Percentiles rank a stretch among this genome's conserved stretches.
Conservation (phyloP, 371 early-diverging fungal genomes). For the Neoconidiobolus thromboides region DNA sequence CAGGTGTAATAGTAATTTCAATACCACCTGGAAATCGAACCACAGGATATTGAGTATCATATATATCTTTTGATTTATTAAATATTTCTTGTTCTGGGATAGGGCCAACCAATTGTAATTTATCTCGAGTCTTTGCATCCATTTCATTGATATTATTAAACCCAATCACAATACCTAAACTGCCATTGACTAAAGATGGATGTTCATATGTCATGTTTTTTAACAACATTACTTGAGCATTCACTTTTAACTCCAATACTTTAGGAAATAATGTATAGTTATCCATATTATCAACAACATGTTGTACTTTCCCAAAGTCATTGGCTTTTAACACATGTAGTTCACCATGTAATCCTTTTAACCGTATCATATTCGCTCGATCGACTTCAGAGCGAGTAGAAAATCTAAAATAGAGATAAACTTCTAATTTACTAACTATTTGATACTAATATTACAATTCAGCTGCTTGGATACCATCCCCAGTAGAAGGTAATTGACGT, state of each 20-base stretch:
- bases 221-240: slow-evolving; percentile 77
- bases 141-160: slow-evolving; percentile 15
- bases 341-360: slow-evolving; percentile 26
- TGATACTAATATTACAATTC: slow-evolving; percentile 35
- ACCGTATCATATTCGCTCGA: slow-evolving; percentile 29
- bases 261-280: slow-evolving; percentile 26
- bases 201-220: slow-evolving; percentile 39
- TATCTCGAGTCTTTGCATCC: background rate
- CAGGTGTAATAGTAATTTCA: slow-evolving; percentile 28
- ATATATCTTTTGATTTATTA: background rate
- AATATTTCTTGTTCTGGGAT: background rate
- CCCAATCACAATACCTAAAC: slow-evolving; percentile 46
- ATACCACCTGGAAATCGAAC: slow-evolving; percentile 29
- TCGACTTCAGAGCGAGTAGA: slow-evolving; percentile 53
- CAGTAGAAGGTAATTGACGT: slow-evolving; percentile 22
- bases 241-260: slow-evolving; percentile 36
- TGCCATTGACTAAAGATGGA: slow-evolving; percentile 55
- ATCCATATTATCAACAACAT: slow-evolving; percentile 14
- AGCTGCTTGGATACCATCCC: slow-evolving; percentile 47
- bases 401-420: slow-evolving; percentile 13
- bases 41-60: slow-evolving; percentile 18
- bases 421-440: background rate
- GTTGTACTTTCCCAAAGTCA: slow-evolving; percentile 16
- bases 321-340: slow-evolving; percentile 14
- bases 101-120: background rate